Conservation (phyloP, 2,329 filamentous ascomycete species). For the Rutstroemia sp. region DNA sequence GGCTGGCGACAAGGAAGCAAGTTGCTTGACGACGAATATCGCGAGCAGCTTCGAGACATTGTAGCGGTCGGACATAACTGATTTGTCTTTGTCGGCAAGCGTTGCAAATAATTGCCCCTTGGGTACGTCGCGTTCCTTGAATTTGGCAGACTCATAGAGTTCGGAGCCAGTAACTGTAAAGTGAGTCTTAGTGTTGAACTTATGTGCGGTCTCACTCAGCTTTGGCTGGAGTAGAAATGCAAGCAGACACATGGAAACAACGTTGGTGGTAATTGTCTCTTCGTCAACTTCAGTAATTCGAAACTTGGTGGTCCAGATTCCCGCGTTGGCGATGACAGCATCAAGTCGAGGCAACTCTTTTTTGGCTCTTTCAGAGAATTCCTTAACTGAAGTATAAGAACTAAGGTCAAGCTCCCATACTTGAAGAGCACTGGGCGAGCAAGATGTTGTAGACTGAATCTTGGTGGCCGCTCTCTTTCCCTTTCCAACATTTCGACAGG, state of each 20-base stretch:
- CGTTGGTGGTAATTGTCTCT: constrained; percentile 38
- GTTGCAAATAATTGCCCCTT: constrained; percentile 1
- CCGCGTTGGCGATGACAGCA: constrained; percentile 11
- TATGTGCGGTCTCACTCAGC: constrained; percentile 30
- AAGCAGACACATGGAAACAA: constrained; percentile 40
- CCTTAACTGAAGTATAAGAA: constrained; percentile 12
- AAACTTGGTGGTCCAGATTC: constrained; percentile 6
- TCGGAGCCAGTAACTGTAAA: constrained; percentile 12
- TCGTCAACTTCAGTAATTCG: constrained; percentile 31
- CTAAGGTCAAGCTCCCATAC: constrained; percentile 15
- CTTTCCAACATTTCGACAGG: constrained; percentile 14
- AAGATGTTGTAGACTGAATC: constrained; percentile 10
- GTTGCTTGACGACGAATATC: constrained; percentile 35
- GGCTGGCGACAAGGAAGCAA: constrained; percentile 22
- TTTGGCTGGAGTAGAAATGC: constrained; percentile 36
- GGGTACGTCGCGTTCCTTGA: not conserved
- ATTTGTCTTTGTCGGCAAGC: not conserved
- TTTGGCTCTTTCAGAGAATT: constrained; percentile 8
- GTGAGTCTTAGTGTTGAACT: not conserved
- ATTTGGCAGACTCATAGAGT: not conserved
- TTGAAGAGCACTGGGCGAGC: not conserved
- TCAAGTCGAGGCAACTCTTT: constrained; percentile 11
- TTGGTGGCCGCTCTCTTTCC: constrained; percentile 15
- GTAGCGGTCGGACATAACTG: constrained; percentile 29
- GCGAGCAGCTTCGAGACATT: constrained; percentile 39